These are phyloP conservation scores for Cytospora leucostoma DNA, from an alignment of 2,329 filamentous ascomycete genomes.

Conservation along the genomic window DNA sequence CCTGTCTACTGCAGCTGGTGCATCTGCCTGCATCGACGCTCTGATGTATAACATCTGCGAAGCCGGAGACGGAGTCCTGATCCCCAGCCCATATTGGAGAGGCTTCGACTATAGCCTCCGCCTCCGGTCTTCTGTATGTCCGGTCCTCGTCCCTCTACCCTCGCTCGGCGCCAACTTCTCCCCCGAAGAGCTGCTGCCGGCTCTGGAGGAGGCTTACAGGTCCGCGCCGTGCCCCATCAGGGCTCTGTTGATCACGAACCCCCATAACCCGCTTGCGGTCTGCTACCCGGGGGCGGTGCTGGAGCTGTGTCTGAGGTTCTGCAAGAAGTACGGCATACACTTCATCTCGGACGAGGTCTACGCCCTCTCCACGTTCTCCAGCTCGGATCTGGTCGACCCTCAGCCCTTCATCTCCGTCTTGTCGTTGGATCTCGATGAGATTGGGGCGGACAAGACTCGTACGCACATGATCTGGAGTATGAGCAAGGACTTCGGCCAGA, in stretches of 20 bases:
- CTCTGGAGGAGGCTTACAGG: background rate
- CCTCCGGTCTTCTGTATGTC: background rate
- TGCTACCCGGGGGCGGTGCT: constrained; percentile 1
- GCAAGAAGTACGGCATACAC: background rate
- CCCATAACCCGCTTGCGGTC: background rate
- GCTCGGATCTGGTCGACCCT: background rate
- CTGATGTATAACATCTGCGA: constrained; percentile 3
- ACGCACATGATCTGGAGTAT: constrained; percentile 4
- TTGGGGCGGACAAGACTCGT: background rate
- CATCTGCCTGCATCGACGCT: constrained; percentile 1
- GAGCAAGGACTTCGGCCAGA: background rate
- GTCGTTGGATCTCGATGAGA: background rate
- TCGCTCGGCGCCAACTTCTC: background rate
- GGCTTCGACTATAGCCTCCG: constrained; percentile 1
- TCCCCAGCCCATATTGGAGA: constrained; percentile 1
- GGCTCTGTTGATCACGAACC: background rate
- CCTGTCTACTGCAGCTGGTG: background rate
- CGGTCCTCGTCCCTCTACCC: background rate
- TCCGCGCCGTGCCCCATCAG: background rate
- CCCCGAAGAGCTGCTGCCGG: background rate
- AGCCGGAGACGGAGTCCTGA: background rate
- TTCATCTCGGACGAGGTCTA: constrained; percentile 13
- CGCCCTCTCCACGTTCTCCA: background rate
- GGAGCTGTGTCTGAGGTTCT: background rate
- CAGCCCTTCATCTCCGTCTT: background rate